phyloP scores from a whole-genome alignment of 345 rosid genomes.

The Garcia nutans region DNA sequence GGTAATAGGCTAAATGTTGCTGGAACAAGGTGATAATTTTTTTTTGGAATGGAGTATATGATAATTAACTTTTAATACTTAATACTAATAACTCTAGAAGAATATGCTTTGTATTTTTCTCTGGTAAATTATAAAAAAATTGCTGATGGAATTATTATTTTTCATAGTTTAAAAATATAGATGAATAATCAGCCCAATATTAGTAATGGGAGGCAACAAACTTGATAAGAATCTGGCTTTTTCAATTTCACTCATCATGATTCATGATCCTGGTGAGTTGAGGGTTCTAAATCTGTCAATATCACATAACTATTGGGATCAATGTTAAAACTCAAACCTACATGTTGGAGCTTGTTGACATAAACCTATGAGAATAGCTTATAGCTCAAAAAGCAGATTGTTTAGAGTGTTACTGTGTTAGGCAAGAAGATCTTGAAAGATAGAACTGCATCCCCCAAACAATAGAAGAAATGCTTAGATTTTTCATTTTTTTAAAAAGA shows the following conservation, averaged over 20 bases:
- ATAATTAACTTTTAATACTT: not conserved
- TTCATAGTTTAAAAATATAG: not conserved
- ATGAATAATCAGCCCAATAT: not conserved
- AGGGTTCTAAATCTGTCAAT: slow-evolving; percentile 10
- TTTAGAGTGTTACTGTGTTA: not conserved
- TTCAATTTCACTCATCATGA: too few relatives aligned
- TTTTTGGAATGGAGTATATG: too few relatives aligned
- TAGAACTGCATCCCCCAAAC: not conserved
- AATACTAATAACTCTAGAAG: not conserved
- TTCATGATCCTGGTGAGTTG: not conserved
- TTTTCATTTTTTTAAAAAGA: not conserved
- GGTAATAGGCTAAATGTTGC: not conserved
- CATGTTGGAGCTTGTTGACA: not conserved
- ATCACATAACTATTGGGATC: too few relatives aligned
- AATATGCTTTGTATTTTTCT: not conserved
- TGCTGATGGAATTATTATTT: not conserved
- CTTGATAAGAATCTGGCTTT: too few relatives aligned
- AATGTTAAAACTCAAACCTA: too few relatives aligned
- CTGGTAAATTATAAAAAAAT: not conserved
- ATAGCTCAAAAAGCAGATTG: not conserved
- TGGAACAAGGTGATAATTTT: too few relatives aligned
- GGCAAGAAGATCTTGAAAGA: not conserved
- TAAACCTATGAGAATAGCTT: not conserved
- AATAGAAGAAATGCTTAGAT: not conserved
- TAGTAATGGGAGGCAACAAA: too few relatives aligned